Evolutionary conservation across 331 rosid genomes (phyloP).

Genomic region (Rhamnella rubrinervis): DNA sequence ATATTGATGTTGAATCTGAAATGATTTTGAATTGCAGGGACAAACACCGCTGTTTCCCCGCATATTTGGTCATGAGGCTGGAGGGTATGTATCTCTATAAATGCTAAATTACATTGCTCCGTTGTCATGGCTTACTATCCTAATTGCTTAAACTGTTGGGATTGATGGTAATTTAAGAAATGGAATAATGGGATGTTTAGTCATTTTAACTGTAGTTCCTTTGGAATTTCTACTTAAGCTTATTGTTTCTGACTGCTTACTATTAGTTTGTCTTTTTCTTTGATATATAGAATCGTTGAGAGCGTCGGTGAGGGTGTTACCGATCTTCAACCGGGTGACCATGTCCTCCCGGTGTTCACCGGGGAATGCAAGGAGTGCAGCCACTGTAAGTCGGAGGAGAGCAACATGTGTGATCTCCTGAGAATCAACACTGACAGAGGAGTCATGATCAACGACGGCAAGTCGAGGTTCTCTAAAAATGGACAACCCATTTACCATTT

Average conservation of each 20-base stretch:
- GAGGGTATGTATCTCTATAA: conserved; percentile 25
- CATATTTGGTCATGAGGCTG: conserved; percentile 39
- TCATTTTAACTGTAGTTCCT: too few relatives aligned
- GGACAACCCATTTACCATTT: conserved; percentile 38
- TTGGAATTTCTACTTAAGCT: too few relatives aligned
- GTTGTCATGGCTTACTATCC: too few relatives aligned
- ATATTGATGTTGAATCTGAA: background rate
- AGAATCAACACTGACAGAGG: conserved; percentile 41
- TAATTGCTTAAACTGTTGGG: too few relatives aligned
- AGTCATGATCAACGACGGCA: conserved; percentile 32
- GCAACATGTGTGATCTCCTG: conserved; percentile 43
- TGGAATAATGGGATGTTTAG: too few relatives aligned
- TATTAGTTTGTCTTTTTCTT: background rate
- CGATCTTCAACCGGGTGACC: conserved; percentile 31
- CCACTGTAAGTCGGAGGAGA: conserved; percentile 43
- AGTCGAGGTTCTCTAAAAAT: conserved; percentile 35
- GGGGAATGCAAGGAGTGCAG: conserved; percentile 42
- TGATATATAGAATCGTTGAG: conserved; percentile 33
- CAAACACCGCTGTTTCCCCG: conserved; percentile 34
- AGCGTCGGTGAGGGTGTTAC: conserved; percentile 44
- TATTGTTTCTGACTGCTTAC: background rate
- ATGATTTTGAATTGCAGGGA: conserved; percentile 18
- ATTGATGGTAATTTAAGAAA: too few relatives aligned
- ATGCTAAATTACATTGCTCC: too few relatives aligned
- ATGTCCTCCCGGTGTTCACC: conserved; percentile 41